Conservation (phyloP, 257 asterid species). For the Nicotiana tabacum region DNA sequence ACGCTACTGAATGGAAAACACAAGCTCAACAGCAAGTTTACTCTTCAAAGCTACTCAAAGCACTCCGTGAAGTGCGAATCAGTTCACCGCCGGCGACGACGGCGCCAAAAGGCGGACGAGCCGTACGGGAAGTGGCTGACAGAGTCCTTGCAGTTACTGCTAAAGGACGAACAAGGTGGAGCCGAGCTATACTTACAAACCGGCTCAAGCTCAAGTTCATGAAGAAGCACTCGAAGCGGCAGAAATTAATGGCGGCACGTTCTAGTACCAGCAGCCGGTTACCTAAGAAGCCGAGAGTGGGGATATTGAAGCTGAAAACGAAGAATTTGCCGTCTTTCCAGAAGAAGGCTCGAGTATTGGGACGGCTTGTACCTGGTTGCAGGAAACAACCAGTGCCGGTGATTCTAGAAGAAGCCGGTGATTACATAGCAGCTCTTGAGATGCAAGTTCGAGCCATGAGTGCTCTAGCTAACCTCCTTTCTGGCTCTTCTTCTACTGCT, state of each 20-base stretch:
- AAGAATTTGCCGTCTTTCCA: constrained; percentile 77
- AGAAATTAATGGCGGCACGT: constrained; percentile 32
- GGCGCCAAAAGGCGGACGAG: constrained; percentile 35
- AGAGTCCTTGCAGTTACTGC: constrained; percentile 74
- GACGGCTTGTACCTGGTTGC: constrained; percentile 90
- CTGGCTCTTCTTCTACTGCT: constrained; percentile 41
- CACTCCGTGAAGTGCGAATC: constrained; percentile 62
- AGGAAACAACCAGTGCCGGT: constrained; percentile 82
- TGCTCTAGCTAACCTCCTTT: constrained; percentile 68
- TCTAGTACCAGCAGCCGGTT: constrained; percentile 45
- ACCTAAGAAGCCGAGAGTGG: constrained; percentile 60
- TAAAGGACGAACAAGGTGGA: constrained; percentile 81
- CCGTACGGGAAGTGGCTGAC: constrained; percentile 79
- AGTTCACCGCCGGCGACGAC: constrained; percentile 13
- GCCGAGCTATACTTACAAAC: constrained; percentile 76
- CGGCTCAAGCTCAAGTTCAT: constrained; percentile 67
- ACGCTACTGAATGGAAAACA: constrained; percentile 48
- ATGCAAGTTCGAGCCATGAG: constrained; percentile 98
- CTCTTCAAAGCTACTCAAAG: constrained; percentile 78
- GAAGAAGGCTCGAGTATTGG: constrained; percentile 59
- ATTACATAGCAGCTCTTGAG: constrained; percentile 90
- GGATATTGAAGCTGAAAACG: constrained; percentile 52
- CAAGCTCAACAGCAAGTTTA: constrained; percentile 74
- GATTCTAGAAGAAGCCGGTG: constrained; percentile 77
- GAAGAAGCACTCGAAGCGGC: constrained; percentile 60